Conservation (phyloP, 805 yeast species). For the Schizosaccharomyces lindneri region DNA sequence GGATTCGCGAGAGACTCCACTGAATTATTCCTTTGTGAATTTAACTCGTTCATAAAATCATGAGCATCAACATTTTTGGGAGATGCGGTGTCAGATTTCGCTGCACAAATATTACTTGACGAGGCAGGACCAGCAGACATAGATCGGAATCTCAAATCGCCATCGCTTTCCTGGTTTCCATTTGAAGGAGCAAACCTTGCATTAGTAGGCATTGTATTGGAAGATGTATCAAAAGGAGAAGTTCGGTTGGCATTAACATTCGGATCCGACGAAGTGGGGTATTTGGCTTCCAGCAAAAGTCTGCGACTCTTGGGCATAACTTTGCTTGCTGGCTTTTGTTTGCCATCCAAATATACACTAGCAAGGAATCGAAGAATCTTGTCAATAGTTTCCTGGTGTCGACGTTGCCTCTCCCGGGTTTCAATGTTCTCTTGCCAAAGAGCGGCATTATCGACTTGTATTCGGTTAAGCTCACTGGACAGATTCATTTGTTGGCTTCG, state of each 20-base stretch:
- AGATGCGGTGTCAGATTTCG: neutral
- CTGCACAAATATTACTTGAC: neutral
- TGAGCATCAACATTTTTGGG: neutral
- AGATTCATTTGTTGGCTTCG: conserved; percentile 59
- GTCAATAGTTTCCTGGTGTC: conserved; percentile 70
- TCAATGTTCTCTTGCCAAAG: conserved; percentile 74
- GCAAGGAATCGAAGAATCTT: conserved; percentile 72
- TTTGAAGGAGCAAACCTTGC: no score
- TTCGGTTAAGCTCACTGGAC: conserved; percentile 59
- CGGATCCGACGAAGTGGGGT: neutral
- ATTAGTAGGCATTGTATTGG: no score
- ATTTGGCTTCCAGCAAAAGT: neutral
- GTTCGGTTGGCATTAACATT: no score
- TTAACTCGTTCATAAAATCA: neutral
- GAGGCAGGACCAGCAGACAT: no score
- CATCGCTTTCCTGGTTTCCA: no score
- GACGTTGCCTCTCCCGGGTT: conserved; percentile 62
- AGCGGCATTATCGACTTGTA: conserved; percentile 66
- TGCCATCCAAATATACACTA: conserved; percentile 33
- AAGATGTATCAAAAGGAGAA: no score
- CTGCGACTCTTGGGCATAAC: neutral
- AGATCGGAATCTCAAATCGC: no score
- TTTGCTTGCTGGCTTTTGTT: neutral
- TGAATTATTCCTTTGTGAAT: neutral
- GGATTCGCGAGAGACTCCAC: neutral